Conservation (phyloP, 2,329 filamentous ascomycete genomes). For the Sphaerulina populicola region DNA sequence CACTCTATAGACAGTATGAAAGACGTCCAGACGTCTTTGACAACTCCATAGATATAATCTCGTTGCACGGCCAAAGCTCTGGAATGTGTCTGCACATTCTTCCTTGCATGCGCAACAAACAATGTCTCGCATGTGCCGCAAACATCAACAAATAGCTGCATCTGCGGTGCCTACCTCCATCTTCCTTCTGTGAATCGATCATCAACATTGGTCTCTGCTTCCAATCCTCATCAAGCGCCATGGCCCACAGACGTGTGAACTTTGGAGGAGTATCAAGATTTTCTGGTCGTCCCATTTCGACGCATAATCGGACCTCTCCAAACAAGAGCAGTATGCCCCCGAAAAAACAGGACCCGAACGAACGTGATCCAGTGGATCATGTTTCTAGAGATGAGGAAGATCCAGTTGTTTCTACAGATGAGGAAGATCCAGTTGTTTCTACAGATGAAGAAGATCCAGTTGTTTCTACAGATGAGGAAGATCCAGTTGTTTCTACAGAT, state of each 20-base stretch:
- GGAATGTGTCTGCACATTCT: constrained; percentile 1
- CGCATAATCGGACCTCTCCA: not conserved
- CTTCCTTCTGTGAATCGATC: not conserved
- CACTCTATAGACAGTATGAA: too few species aligned
- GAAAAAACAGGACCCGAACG: not conserved
- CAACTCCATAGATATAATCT: too few species aligned
- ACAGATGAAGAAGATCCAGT: not conserved
- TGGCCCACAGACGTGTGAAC: not conserved
- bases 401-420: too few species aligned
- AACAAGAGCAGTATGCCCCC: not conserved
- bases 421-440: too few species aligned
- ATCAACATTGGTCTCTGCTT: not conserved
- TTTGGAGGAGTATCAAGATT: not conserved
- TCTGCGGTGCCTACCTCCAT: not conserved
- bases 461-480: too few species aligned
- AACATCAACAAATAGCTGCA: not conserved
- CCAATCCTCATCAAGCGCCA: not conserved
- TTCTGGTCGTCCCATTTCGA: not conserved
- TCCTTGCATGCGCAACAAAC: constrained; percentile 5
- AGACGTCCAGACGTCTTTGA: too few species aligned
- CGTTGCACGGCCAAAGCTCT: not conserved
- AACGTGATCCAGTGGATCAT: not conserved
- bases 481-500: too few species aligned
- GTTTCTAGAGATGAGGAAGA: too few species aligned
- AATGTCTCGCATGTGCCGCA: not conserved